Percentiles rank a stretch among this genome's conserved stretches.
These are phyloP conservation scores for Chlorella sp. DNA, from an alignment of 139 green algal species.

Conservation along the genomic window DNA sequence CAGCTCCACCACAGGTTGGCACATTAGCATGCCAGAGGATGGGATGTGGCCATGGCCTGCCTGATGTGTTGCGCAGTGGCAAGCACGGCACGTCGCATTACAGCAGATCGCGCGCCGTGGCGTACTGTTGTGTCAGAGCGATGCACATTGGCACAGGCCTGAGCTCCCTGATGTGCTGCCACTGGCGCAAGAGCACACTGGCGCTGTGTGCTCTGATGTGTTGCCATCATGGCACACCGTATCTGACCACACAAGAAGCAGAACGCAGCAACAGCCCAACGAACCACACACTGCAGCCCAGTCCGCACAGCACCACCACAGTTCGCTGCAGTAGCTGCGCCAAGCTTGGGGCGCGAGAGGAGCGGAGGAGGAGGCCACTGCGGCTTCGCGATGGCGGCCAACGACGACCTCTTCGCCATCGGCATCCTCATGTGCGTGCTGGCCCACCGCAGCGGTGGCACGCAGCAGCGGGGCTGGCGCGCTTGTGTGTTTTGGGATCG, in stretches of 20 bases:
- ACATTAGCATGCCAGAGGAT: too few species aligned
- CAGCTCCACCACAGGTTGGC: not conserved
- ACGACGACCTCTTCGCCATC: conserved; percentile 24
- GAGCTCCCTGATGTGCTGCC: too few species aligned
- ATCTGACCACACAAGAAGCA: too few species aligned
- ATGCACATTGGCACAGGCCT: too few species aligned
- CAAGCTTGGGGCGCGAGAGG: not conserved
- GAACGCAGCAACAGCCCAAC: too few species aligned
- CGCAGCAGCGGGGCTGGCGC: not conserved
- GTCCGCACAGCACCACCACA: not conserved
- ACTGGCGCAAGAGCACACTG: too few species aligned
- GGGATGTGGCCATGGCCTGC: too few species aligned
- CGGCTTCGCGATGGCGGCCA: conserved; percentile 5
- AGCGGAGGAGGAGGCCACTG: not conserved
- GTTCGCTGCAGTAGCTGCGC: not conserved
- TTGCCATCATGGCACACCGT: too few species aligned
- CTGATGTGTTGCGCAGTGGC: too few species aligned
- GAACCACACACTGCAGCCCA: too few species aligned
- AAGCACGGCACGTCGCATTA: not conserved
- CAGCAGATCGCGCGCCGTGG: not conserved
- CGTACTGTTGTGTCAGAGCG: too few species aligned
- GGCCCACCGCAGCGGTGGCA: not conserved
- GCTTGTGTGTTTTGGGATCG: not conserved
- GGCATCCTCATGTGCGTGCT: conserved; percentile 23
- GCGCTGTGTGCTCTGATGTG: too few species aligned